Percentiles rank a stretch among this genome's conserved stretches.
Evolutionary conservation across 2,329 filamentous ascomycete species (phyloP).

Genomic region (Saccharata proteae): DNA sequence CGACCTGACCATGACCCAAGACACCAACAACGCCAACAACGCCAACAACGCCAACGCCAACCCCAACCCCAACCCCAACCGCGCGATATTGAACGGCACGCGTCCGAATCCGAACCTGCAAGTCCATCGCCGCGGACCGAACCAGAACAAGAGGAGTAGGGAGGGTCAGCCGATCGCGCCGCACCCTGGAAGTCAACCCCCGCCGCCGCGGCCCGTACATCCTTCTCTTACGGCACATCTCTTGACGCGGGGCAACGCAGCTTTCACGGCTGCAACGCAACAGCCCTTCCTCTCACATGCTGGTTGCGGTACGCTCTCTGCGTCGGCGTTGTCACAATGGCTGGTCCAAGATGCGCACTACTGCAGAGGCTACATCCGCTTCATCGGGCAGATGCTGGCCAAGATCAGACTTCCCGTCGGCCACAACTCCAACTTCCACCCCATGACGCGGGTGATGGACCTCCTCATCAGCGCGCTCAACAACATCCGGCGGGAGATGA

Average conservation of each 20-base stretch:
- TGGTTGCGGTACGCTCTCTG: conserved; percentile 48
- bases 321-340: conserved; percentile 49
- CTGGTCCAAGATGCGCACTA: conserved; percentile 62
- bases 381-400: conserved; percentile 51
- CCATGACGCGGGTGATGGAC: conserved; percentile 46
- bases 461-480: conserved; percentile 52
- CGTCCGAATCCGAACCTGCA: conserved; percentile 37
- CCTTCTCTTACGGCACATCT: conserved; percentile 47
- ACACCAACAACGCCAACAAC: conserved; percentile 2
- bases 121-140: conserved; percentile 31
- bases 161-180: conserved; percentile 26
- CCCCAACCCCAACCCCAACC: conserved; percentile 8
- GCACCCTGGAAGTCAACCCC: conserved; percentile 13
- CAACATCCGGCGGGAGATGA: conserved; percentile 55
- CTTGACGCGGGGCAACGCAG: conserved; percentile 34
- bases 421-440: conserved; percentile 29
- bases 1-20: conserved; percentile 8
- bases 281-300: conserved; percentile 55
- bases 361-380: conserved; percentile 56
- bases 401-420: conserved; percentile 45
- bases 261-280: conserved; percentile 48
- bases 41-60: conserved; percentile 5
- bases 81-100: conserved; percentile 32
- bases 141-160: conserved; percentile 24
- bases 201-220: conserved; percentile 14